phyloP scores from a whole-genome alignment of 805 yeast genomes.

The Yamadazyma akitaensis region DNA sequence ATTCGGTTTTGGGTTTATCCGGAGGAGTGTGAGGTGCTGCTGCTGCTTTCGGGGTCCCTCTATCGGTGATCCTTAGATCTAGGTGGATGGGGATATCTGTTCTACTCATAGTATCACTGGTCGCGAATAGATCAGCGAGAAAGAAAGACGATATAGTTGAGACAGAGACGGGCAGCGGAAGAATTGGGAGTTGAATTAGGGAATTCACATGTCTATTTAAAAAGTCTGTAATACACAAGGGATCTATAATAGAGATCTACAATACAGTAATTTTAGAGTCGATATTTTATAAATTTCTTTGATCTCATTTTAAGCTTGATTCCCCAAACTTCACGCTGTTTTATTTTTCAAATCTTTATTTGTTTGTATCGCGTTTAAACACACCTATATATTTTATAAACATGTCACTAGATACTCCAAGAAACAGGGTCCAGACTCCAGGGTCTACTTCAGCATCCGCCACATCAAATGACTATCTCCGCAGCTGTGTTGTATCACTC shows the following conservation, averaged over 20 bases:
- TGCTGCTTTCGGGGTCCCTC: background rate
- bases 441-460: background rate
- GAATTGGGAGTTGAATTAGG: background rate
- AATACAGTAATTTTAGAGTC: background rate
- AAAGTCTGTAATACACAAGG: too few relatives aligned
- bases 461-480: constrained; percentile 3
- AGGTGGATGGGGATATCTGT: constrained; percentile 23
- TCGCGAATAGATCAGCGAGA: background rate
- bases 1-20: constrained; percentile 1
- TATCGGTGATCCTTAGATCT: constrained; percentile 12
- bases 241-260: too few relatives aligned
- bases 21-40: background rate
- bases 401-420: background rate
- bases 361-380: background rate
- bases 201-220: background rate
- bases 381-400: background rate
- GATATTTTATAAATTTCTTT: too few relatives aligned
- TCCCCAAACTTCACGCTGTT: background rate
- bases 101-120: constrained; percentile 6
- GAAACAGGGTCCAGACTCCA: background rate
- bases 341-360: too few relatives aligned
- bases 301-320: too few relatives aligned
- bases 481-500: constrained; percentile 31
- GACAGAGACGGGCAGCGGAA: background rate
- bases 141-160: background rate